These are phyloP conservation scores for Chrysanthemum makinoi DNA, from an alignment of 129 eudicot species.

Conservation along the genomic window DNA sequence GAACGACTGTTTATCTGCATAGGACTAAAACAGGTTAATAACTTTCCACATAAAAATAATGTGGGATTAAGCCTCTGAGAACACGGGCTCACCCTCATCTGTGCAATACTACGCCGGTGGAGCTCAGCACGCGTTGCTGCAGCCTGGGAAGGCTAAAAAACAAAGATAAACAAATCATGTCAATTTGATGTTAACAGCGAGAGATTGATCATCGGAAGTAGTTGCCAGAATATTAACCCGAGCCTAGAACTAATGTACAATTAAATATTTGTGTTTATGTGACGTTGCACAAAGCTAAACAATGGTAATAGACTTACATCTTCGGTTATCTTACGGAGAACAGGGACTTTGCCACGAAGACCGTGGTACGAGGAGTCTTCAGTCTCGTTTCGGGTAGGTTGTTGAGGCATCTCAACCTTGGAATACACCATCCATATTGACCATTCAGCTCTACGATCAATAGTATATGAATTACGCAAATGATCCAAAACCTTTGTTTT, in stretches of 20 bases:
- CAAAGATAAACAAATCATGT: conserved; percentile 8
- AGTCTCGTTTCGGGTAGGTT: conserved; percentile 58
- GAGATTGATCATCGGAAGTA: conserved; percentile 7
- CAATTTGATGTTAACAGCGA: conserved; percentile 6
- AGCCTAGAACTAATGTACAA: not conserved
- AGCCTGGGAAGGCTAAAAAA: conserved; percentile 84
- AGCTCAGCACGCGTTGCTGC: conserved; percentile 97
- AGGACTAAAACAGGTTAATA: not conserved
- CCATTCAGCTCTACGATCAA: conserved; percentile 96
- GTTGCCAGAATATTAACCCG: not conserved
- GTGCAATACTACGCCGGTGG: conserved; percentile 96
- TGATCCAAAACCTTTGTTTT: conserved; percentile 62
- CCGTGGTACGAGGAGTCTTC: conserved; percentile 50
- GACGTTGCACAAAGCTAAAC: conserved; percentile 12
- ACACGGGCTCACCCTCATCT: conserved; percentile 76
- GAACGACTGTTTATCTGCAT: conserved; percentile 88
- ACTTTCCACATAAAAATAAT: conserved; percentile 1
- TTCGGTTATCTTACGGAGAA: conserved; percentile 59
- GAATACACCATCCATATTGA: conserved; percentile 99
- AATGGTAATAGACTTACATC: conserved; percentile 57
- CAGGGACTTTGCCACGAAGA: conserved; percentile 55
- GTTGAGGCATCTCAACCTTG: conserved; percentile 95
- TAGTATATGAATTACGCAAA: conserved; percentile 74
- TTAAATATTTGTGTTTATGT: not conserved
- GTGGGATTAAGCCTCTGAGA: conserved; percentile 14